phyloP scores from a whole-genome alignment of 306 rosid genomes.

The Myrica gale region DNA sequence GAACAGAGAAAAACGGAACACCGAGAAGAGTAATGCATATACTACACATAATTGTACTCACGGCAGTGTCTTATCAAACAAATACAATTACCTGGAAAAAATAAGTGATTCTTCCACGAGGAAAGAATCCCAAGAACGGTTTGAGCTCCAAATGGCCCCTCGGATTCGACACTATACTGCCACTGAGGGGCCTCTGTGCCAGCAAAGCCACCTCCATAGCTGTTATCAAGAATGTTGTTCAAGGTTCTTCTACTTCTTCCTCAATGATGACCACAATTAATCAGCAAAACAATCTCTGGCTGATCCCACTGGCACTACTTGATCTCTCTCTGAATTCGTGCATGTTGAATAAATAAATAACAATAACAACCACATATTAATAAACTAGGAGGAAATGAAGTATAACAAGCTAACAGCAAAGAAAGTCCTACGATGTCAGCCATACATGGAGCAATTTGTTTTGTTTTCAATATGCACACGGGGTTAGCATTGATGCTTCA shows the following conservation, averaged over 20 bases:
- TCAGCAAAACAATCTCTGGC: constrained; percentile 13
- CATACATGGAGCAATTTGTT: constrained; percentile 6
- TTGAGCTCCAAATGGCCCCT: constrained; percentile 41
- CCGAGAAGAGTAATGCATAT: background rate
- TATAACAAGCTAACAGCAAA: background rate
- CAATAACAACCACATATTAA: background rate
- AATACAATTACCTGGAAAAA: constrained; percentile 33
- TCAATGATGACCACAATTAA: constrained; percentile 7
- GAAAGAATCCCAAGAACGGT: constrained; percentile 41
- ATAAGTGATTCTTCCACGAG: constrained; percentile 31
- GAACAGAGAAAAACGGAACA: background rate
- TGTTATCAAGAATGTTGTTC: constrained; percentile 4
- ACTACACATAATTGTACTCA: background rate
- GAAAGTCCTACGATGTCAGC: constrained; percentile 22
- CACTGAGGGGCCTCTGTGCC: constrained; percentile 37
- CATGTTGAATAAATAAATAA: constrained; percentile 1
- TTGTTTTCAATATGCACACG: background rate
- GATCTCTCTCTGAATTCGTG: constrained; percentile 28
- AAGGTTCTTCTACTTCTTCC: constrained; percentile 10
- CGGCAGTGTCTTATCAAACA: background rate
- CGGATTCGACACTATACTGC: constrained; percentile 38
- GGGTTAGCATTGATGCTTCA: background rate
- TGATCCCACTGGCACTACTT: constrained; percentile 17
- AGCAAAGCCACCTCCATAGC: constrained; percentile 54
- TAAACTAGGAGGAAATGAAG: background rate